Evolutionary conservation across 176 grass and related monocot genomes (phyloP).

Genomic region (Carex kokanica): DNA sequence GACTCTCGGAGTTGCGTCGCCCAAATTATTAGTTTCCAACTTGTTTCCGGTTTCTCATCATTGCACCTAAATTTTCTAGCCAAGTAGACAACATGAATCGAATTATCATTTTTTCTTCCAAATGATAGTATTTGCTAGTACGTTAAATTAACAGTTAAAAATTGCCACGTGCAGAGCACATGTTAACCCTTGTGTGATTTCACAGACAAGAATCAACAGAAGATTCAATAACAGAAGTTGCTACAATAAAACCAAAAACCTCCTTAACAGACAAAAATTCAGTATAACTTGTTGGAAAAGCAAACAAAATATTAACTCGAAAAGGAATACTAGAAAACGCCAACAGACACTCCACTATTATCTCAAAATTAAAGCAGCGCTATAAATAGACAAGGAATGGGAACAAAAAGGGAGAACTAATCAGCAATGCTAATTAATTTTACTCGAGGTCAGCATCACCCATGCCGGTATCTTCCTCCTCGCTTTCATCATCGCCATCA

Average conservation of each 20-base stretch:
- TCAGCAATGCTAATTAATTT: slow-evolving; percentile 1
- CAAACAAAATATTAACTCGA: slow-evolving; percentile 5
- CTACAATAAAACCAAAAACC: background rate
- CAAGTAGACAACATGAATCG: background rate
- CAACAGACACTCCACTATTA: background rate
- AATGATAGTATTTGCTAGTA: background rate
- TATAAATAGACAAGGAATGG: background rate
- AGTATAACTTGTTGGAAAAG: background rate
- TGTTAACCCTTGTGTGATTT: background rate
- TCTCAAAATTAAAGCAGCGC: background rate
- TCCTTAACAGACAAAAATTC: background rate
- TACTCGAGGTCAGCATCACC: slow-evolving; percentile 48
- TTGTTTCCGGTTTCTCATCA: background rate
- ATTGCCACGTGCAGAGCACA: background rate
- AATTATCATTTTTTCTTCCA: background rate
- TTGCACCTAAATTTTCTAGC: background rate
- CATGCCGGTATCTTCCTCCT: slow-evolving; percentile 98
- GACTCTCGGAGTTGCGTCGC: too few species aligned
- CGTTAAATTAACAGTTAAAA: background rate
- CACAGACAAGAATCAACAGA: background rate
- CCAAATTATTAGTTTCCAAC: too few species aligned
- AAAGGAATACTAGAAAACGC: background rate
- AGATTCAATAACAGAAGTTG: background rate
- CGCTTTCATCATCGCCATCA: slow-evolving; percentile 80
- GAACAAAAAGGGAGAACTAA: background rate